Base-by-base conservation (phyloP, 306 rosid species). In the Sechiopsis laciniata region DNA sequence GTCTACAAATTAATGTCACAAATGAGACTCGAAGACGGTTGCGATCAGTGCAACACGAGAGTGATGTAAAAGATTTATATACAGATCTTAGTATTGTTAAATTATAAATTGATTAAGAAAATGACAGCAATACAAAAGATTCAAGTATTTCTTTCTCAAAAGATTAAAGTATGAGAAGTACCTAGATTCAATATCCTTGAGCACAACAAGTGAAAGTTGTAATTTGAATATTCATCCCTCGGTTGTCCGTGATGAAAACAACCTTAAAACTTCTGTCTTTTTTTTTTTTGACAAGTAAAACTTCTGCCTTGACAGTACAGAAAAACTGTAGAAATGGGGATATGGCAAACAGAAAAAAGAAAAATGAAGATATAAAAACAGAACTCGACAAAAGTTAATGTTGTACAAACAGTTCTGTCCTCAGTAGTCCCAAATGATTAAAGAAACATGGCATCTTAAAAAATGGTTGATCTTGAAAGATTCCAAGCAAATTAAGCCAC, bases 401-500 rank as follows among this genome's bases (percentile, higher is more conserved):
- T 3, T 68, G 20, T 48, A 68, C 40, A 45, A 48, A 48, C 16
- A 68, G 20, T 68, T 13, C 42, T 12, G 21, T 48, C 19, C 57
- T 21, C 55, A 20, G 26, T 15, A 7, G 51, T 21, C 20, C 40
- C 35, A 56, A 83, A 72, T 45, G 55, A 68, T 68, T 21, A 2
- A 46, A 68, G 56, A 6, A 52, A 68, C 22, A 68, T 46, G 40
- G 32, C 20, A 68, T 68, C 73, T 48, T 19, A 40, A 17, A 48
- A 48, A 21, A 16, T 67, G 57, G 42, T 48, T 48, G 56, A 68
- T 24, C 40, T 46, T 10, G 17, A 40, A 40, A 42, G 72, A 65
- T 65, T 17, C 29, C 72, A 42, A 40, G 72, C 32, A 65, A 65
- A 65, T 65, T 53, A 65, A 65, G 72, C 72, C 72, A 65, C 72